Percentiles rank a stretch among this genome's conserved stretches.
Conservation (phyloP, 257 asterid genomes). For the Lithospermum erythrorhizon region DNA sequence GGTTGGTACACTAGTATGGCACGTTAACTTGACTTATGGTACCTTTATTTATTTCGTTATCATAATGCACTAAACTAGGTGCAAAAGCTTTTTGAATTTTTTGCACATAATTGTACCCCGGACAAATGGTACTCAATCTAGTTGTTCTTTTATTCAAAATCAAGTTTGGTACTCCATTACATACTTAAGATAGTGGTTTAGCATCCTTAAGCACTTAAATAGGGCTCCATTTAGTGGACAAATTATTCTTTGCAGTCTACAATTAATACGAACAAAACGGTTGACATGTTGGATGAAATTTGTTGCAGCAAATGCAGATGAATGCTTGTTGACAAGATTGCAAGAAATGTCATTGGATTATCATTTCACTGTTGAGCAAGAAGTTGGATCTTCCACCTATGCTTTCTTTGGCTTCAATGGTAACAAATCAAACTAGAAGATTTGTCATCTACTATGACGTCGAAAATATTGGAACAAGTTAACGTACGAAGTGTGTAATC, state of each 20-base stretch:
- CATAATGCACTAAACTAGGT: too few relatives aligned
- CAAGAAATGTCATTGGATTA: slow-evolving; percentile 97
- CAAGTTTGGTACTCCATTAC: too few relatives aligned
- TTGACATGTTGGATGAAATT: neutral
- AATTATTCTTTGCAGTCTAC: slow-evolving; percentile 15
- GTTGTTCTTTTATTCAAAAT: too few relatives aligned
- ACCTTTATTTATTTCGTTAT: too few relatives aligned
- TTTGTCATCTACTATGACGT: neutral
- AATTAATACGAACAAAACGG: neutral
- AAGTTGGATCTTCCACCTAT: slow-evolving; percentile 88
- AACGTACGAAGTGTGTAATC: neutral
- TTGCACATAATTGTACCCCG: too few relatives aligned
- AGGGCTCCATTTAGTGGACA: slow-evolving; percentile 12
- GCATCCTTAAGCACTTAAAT: too few relatives aligned
- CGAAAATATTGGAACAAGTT: neutral
- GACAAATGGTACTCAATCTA: too few relatives aligned
- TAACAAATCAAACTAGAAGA: slow-evolving; percentile 10
- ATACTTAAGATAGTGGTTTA: too few relatives aligned
- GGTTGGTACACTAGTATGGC: too few relatives aligned
- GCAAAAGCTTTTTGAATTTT: too few relatives aligned
- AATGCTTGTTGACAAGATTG: slow-evolving; percentile 95
- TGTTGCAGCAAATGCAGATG: slow-evolving; percentile 74
- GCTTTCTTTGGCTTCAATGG: slow-evolving; percentile 97
- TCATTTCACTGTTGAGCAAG: slow-evolving; percentile 93
- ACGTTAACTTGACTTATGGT: too few relatives aligned